Percentiles rank a stretch among this genome's conserved stretches.
phyloP scores from a whole-genome alignment of 2,329 filamentous ascomycete species.

The Penicillium nordicum region DNA sequence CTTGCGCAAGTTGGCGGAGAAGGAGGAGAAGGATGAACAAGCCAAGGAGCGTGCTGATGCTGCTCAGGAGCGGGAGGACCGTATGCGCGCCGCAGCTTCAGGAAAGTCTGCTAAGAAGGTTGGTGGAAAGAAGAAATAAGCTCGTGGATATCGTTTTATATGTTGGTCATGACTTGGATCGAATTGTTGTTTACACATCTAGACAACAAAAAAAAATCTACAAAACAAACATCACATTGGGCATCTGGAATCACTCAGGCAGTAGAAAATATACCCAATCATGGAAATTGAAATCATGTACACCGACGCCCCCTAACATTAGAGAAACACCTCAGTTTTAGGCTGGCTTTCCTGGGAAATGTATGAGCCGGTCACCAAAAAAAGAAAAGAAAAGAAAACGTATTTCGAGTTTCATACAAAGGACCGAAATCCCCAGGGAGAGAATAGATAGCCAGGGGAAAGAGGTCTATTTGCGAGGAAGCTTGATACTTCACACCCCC shows the following conservation, averaged over 20 bases:
- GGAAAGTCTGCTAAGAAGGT: constrained; percentile 32
- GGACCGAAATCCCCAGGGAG: neutral
- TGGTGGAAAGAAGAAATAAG: constrained; percentile 33
- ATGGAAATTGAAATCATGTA: constrained; percentile 20
- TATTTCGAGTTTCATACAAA: constrained; percentile 16
- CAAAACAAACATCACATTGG: constrained; percentile 1
- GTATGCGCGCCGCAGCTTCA: constrained; percentile 38
- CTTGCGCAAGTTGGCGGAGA: constrained; percentile 74
- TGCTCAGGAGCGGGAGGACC: constrained; percentile 37
- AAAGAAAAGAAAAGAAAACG: constrained; percentile 7
- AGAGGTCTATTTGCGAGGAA: neutral
- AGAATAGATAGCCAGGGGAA: neutral
- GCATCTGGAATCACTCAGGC: neutral
- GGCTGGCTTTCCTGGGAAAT: constrained; percentile 7
- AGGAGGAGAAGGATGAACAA: constrained; percentile 48
- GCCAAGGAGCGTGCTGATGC: constrained; percentile 38
- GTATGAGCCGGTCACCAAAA: constrained; percentile 12
- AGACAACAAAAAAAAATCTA: constrained; percentile 1
- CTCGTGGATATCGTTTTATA: neutral
- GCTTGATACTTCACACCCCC: constrained; percentile 32
- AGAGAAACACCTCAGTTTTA: constrained; percentile 7
- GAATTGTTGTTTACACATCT: neutral
- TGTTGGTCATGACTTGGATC: constrained; percentile 3
- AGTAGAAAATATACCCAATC: constrained; percentile 4
- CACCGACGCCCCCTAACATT: constrained; percentile 23